Percentiles rank a stretch among this genome's conserved stretches.
phyloP scores from a whole-genome alignment of 73 alveolate species.

The Paramecium sexaurelia region DNA sequence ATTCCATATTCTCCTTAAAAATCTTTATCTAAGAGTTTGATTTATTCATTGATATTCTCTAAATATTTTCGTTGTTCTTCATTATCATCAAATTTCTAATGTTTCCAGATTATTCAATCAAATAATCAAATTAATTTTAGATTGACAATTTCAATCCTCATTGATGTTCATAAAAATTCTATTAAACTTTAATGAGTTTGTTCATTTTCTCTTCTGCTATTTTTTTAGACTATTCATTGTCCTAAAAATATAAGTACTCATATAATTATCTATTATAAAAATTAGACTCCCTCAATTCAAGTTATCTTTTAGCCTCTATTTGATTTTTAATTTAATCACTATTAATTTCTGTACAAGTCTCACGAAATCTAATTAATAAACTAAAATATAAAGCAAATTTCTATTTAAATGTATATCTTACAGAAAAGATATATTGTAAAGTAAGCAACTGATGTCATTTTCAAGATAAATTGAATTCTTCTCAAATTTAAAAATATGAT shows the following conservation, averaged over 20 bases:
- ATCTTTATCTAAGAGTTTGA: background rate
- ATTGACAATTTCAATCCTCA: background rate
- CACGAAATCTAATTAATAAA: conserved; percentile 5
- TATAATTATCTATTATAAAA: background rate
- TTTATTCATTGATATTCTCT: background rate
- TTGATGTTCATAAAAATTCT: background rate
- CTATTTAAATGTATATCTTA: background rate
- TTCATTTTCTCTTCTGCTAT: background rate
- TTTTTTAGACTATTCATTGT: background rate
- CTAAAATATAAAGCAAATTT: background rate
- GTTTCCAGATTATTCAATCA: background rate
- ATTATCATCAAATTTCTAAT: background rate
- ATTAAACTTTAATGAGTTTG: background rate
- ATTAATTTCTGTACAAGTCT: background rate
- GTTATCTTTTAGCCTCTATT: background rate
- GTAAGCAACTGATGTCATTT: background rate
- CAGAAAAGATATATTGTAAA: background rate
- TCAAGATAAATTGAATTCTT: background rate
- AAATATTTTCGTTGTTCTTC: background rate
- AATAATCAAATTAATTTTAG: background rate
- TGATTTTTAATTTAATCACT: background rate
- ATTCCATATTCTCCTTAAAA: background rate
- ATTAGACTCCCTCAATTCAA: background rate
- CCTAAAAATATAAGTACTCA: background rate
- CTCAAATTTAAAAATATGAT: background rate